A percentile compares a stretch with the other conserved stretches of the same genome.
phyloP scores from a whole-genome alignment of 768 basidiomycete species.

The Baorangia bicolor region DNA sequence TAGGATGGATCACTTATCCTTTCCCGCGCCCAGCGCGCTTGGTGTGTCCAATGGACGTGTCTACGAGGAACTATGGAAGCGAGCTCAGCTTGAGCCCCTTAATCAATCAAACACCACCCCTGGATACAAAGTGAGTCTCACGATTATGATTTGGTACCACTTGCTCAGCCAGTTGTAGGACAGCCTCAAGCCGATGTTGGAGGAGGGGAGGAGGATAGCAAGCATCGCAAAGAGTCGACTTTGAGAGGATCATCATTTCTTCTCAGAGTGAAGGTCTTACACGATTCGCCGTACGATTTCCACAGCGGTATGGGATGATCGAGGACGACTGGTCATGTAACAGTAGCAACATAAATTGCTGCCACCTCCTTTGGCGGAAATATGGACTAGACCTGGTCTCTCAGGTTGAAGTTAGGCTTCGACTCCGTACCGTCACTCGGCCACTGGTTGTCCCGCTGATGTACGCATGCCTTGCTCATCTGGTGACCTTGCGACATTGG shows the following conservation, averaged over 20 bases:
- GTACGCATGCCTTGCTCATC: too few species aligned
- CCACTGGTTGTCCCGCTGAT: too few species aligned
- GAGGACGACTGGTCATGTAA: too few species aligned
- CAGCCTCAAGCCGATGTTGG: slow-evolving; percentile 26
- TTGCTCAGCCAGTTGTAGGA: slow-evolving; percentile 12
- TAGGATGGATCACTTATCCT: not conserved
- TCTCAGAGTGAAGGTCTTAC: not conserved
- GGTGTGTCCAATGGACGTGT: slow-evolving; percentile 63
- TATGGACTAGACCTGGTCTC: too few species aligned
- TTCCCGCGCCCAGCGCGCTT: slow-evolving; percentile 45
- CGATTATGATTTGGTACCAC: not conserved
- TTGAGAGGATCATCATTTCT: not conserved
- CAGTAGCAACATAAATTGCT: not conserved
- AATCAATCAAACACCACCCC: slow-evolving; percentile 50
- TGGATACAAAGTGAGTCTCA: slow-evolving; percentile 49
- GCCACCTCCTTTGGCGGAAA: too few species aligned
- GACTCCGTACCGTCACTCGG: too few species aligned
- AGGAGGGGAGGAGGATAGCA: slow-evolving; percentile 22
- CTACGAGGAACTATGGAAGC: slow-evolving; percentile 64
- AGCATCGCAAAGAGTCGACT: slow-evolving; percentile 18
- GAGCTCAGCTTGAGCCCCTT: slow-evolving; percentile 57
- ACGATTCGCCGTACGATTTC: too few species aligned
- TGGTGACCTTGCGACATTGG: too few species aligned
- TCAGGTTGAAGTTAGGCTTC: too few species aligned
- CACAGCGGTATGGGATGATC: too few species aligned